These are phyloP conservation scores for Seiridium unicorne DNA, from an alignment of 2,329 filamentous ascomycete species.

Conservation along the genomic window DNA sequence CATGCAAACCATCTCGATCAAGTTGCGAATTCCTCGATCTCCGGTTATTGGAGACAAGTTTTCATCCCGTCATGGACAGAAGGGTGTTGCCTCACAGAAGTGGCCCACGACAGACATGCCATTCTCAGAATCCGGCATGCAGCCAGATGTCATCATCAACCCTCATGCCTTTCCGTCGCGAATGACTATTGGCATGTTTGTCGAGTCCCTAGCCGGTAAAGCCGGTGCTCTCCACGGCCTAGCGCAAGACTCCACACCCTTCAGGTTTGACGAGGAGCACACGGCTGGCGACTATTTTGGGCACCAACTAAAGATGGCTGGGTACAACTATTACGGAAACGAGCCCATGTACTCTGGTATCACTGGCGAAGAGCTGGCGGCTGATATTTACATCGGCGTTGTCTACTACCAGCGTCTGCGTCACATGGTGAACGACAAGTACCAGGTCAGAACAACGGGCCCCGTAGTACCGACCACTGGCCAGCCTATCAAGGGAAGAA, in stretches of 20 bases:
- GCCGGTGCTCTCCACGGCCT: slow-evolving; percentile 89
- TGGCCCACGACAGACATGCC: slow-evolving; percentile 95
- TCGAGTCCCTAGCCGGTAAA: slow-evolving; percentile 95
- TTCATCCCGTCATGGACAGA: slow-evolving; percentile 96
- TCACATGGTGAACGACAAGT: slow-evolving; percentile 99
- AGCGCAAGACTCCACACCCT: slow-evolving; percentile 94
- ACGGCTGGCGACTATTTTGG: slow-evolving; percentile 94
- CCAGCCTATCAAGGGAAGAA: slow-evolving; percentile 95
- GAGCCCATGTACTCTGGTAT: slow-evolving; percentile 98
- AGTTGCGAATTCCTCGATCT: slow-evolving; percentile 84
- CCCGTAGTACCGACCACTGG: slow-evolving; percentile 87
- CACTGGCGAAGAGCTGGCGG: slow-evolving; percentile 88
- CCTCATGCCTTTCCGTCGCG: slow-evolving; percentile 98
- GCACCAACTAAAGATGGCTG: slow-evolving; percentile 89
- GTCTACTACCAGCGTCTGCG: slow-evolving; percentile 97
- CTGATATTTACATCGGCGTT: slow-evolving; percentile 94
- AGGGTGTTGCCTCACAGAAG: slow-evolving; percentile 94
- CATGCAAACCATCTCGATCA: slow-evolving; percentile 85
- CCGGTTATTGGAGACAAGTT: slow-evolving; percentile 98
- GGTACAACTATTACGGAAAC: slow-evolving; percentile 97
- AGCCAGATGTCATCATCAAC: slow-evolving; percentile 98
- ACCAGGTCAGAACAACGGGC: slow-evolving; percentile 94
- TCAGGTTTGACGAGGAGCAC: slow-evolving; percentile 89
- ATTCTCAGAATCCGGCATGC: slow-evolving; percentile 93
- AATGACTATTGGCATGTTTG: slow-evolving; percentile 99